Conservation (phyloP, 2,329 filamentous ascomycete genomes). For the Aspergillus udagawae region DNA sequence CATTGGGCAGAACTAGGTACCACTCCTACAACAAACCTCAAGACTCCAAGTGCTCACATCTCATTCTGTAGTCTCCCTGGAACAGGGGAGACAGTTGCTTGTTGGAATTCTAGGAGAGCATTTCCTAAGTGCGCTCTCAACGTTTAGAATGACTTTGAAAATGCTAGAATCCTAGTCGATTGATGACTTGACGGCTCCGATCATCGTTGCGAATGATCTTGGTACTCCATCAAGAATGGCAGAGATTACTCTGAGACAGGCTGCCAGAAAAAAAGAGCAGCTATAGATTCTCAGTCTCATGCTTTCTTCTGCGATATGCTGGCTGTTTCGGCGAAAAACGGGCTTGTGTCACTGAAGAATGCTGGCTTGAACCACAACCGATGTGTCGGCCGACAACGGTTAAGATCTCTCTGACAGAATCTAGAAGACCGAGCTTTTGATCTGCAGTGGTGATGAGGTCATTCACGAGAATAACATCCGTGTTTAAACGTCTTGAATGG, state of each 20-base stretch:
- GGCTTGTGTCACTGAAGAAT: neutral
- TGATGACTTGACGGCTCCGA: neutral
- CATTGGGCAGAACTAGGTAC: slow-evolving; percentile 14
- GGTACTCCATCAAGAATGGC: neutral
- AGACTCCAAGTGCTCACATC: neutral
- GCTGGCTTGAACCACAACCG: neutral
- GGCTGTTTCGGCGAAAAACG: neutral
- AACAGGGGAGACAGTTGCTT: neutral
- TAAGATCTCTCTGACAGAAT: neutral
- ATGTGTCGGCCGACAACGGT: neutral
- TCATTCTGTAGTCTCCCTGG: neutral
- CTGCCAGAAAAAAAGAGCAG: neutral
- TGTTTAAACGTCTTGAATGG: neutral
- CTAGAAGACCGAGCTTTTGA: neutral
- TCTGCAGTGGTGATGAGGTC: neutral
- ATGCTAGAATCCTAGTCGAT: neutral
- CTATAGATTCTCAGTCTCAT: neutral
- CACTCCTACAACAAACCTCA: neutral
- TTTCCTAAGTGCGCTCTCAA: neutral
- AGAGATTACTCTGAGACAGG: neutral
- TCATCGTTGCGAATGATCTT: neutral
- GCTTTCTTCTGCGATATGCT: neutral
- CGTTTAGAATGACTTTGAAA: neutral
- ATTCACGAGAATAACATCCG: neutral
- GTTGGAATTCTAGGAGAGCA: neutral